These are phyloP conservation scores for Claviceps arundinis DNA, from an alignment of 2,329 filamentous ascomycete species.

Conservation along the genomic window DNA sequence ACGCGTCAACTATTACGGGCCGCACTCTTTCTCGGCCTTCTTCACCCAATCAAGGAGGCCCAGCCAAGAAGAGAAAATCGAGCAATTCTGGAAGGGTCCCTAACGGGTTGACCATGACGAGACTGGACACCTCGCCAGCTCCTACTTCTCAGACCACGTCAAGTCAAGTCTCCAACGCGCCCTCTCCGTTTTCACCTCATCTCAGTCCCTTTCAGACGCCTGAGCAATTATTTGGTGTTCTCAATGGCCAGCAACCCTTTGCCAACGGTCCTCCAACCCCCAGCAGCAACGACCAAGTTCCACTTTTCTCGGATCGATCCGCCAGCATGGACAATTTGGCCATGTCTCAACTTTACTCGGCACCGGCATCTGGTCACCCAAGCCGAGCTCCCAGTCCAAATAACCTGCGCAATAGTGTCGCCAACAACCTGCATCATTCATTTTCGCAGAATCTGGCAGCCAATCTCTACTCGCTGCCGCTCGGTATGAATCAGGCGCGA, in stretches of 20 bases:
- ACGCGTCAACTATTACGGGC: constrained; percentile 8
- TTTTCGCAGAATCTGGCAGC: constrained; percentile 34
- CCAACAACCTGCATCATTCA: constrained; percentile 28
- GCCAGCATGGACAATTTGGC: constrained; percentile 53
- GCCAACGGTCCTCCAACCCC: constrained; percentile 52
- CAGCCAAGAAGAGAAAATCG: constrained; percentile 72
- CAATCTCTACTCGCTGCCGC: constrained; percentile 36
- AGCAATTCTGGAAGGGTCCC: constrained; percentile 60
- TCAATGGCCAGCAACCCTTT: constrained; percentile 28
- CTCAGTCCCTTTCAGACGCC: constrained; percentile 28
- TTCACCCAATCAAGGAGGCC: constrained; percentile 55
- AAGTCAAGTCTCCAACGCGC: constrained; percentile 26
- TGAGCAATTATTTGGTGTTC: constrained; percentile 33
- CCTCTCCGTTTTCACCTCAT: constrained; percentile 41
- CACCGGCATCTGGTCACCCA: constrained; percentile 56
- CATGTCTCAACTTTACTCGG: constrained; percentile 54
- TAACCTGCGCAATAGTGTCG: constrained; percentile 32
- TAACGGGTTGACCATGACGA: constrained; percentile 67
- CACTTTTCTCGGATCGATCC: constrained; percentile 44
- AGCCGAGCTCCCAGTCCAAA: constrained; percentile 69
- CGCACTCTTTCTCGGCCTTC: constrained; percentile 53
- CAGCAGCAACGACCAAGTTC: constrained; percentile 46
- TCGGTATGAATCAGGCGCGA: constrained; percentile 35
- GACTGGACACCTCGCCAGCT: constrained; percentile 48
- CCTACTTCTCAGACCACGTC: constrained; percentile 22